A percentile compares a stretch with the other conserved stretches of the same genome.
Conservation (phyloP, 2,329 filamentous ascomycete genomes). For the Ciborinia camelliae region DNA sequence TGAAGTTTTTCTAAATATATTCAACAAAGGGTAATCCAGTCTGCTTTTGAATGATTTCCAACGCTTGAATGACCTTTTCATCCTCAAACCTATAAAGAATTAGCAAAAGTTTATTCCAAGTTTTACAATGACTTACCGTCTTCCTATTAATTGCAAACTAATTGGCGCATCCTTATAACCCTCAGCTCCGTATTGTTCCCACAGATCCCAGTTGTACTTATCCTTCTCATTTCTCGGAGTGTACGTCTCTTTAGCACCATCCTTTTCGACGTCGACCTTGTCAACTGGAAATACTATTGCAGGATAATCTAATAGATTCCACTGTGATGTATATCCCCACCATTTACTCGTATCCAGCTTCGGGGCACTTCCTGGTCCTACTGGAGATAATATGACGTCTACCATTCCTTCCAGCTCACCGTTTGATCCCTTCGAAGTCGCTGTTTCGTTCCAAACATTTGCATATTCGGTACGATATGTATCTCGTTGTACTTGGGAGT, state of each 20-base stretch:
- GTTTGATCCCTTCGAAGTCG: conserved; percentile 34
- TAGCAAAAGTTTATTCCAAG: conserved; percentile 20
- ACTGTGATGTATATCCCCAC: conserved; percentile 65
- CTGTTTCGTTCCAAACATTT: conserved; percentile 32
- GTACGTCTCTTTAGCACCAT: conserved; percentile 32
- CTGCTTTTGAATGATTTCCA: conserved; percentile 38
- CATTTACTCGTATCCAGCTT: conserved; percentile 48
- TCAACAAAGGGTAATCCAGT: conserved; percentile 36
- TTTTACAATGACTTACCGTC: conserved; percentile 28
- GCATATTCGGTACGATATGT: conserved; percentile 33
- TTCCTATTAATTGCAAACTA: conserved; percentile 42
- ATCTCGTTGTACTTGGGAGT: conserved; percentile 42
- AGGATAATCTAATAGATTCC: conserved; percentile 69
- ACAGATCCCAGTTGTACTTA: conserved; percentile 37
- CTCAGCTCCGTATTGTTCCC: conserved; percentile 38
- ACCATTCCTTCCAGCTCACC: conserved; percentile 39
- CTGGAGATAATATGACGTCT: conserved; percentile 62
- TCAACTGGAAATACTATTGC: conserved; percentile 57
- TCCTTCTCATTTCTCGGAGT: conserved; percentile 37
- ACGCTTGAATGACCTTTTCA: conserved; percentile 39
- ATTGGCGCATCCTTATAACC: conserved; percentile 43
- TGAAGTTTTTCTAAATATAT: conserved; percentile 24
- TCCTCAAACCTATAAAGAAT: conserved; percentile 38
- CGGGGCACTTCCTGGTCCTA: conserved; percentile 53
- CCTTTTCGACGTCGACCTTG: conserved; percentile 36